Evolutionary conservation across 1,284 basidiomycete species (phyloP).

Genomic region (Cryptococcus sp.): DNA sequence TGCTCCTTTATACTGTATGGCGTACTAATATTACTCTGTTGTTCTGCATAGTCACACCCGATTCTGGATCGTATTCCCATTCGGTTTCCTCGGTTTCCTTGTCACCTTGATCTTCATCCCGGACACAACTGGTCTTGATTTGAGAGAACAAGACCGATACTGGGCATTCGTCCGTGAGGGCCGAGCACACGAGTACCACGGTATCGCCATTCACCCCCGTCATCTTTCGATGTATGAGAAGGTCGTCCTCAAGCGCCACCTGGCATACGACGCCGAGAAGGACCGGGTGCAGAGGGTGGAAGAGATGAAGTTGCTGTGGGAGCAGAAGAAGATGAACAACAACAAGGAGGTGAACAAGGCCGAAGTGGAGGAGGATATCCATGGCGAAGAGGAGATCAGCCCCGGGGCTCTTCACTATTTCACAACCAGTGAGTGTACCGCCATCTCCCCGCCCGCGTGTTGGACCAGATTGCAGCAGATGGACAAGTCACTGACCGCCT

Average conservation of each 20-base stretch:
- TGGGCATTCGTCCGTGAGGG: constrained; percentile 58
- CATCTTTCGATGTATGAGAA: constrained; percentile 58
- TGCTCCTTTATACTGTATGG: neutral
- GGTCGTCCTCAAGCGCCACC: constrained; percentile 56
- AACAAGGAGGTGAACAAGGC: constrained; percentile 25
- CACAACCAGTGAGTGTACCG: constrained; percentile 16
- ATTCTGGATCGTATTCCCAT: constrained; percentile 60
- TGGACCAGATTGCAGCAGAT: neutral
- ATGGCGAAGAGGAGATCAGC: constrained; percentile 28
- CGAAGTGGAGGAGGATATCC: constrained; percentile 35
- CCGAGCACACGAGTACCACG: constrained; percentile 58
- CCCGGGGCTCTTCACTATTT: constrained; percentile 27
- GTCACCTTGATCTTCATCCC: constrained; percentile 56
- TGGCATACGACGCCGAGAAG: constrained; percentile 57
- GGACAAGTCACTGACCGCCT: no score
- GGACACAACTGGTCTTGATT: constrained; percentile 60
- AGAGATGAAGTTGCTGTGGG: constrained; percentile 56
- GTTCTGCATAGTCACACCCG: constrained; percentile 44
- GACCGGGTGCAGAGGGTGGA: constrained; percentile 56
- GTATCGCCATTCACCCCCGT: constrained; percentile 59
- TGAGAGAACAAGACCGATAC: constrained; percentile 61
- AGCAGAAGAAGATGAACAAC: constrained; percentile 32
- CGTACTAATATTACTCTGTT: constrained; percentile 4
- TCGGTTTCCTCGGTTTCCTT: constrained; percentile 57
- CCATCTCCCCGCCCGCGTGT: neutral